phyloP scores from a whole-genome alignment of 179 eudicot species.

The Beta lomatogona region DNA sequence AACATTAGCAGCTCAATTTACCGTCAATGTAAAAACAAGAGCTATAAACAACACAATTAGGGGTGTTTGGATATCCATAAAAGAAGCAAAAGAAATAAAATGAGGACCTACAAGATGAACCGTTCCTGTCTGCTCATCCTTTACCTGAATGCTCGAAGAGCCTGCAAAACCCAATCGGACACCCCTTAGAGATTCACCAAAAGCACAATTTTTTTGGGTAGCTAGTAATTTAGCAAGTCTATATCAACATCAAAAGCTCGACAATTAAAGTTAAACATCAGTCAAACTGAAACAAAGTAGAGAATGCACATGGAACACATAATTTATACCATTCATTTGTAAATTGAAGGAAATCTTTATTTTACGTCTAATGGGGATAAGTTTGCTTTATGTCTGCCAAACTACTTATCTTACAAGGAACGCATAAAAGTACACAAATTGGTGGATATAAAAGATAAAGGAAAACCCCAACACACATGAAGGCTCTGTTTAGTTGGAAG shows the following conservation, averaged over 20 bases:
- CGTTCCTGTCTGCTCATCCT: constrained; percentile 74
- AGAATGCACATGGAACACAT: too few species aligned
- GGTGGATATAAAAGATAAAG: background rate
- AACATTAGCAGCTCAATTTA: constrained; percentile 13
- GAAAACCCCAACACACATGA: background rate
- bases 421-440: background rate
- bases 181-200: background rate
- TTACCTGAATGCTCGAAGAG: constrained; percentile 78
- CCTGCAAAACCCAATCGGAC: constrained; percentile 42
- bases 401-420: background rate
- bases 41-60: constrained; percentile 20
- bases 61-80: constrained; percentile 32
- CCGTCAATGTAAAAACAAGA: background rate
- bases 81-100: constrained; percentile 49
- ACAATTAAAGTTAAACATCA: background rate
- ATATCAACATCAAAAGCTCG: background rate
- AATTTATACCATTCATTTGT: background rate
- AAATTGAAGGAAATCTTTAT: background rate
- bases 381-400: background rate
- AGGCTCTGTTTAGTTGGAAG: too few species aligned
- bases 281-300: background rate
- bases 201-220: background rate
- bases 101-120: constrained; percentile 83
- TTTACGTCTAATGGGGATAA: background rate
- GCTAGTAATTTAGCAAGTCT: background rate